Evolutionary conservation across 192 early-diverging fungal species (phyloP).

Genomic region (Rhizophagus prolifer): DNA sequence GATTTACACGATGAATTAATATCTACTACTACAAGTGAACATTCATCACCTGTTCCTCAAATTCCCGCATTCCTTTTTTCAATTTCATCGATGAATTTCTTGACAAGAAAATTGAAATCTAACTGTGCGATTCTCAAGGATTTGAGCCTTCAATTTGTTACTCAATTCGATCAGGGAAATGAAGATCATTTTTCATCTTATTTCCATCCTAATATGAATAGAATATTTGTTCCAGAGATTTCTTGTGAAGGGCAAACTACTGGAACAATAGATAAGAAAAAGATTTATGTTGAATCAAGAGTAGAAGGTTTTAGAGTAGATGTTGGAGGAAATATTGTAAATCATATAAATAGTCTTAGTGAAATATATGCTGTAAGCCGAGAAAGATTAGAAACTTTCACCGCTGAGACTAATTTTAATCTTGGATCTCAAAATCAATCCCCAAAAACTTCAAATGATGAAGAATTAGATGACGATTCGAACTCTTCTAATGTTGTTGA

Average conservation of each 20-base stretch:
- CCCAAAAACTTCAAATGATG: neutral
- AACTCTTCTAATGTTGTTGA: conserved; percentile 33
- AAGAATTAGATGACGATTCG: neutral
- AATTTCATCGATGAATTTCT: conserved; percentile 54
- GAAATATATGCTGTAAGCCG: conserved; percentile 63
- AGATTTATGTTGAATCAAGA: conserved; percentile 52
- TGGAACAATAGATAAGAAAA: conserved; percentile 39
- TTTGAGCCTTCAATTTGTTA: conserved; percentile 69
- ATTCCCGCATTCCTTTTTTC: conserved; percentile 65
- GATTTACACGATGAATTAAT: conserved; percentile 42
- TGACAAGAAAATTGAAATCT: conserved; percentile 58
- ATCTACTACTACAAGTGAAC: neutral
- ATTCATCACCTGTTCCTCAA: conserved; percentile 35
- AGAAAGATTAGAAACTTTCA: conserved; percentile 54
- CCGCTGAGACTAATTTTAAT: conserved; percentile 38
- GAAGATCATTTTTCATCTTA: conserved; percentile 56
- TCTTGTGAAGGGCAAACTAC: conserved; percentile 48
- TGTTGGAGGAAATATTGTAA: conserved; percentile 63
- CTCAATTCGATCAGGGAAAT: conserved; percentile 58
- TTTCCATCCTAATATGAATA: conserved; percentile 56
- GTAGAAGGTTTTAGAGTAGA: conserved; percentile 75
- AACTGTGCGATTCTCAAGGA: conserved; percentile 55
- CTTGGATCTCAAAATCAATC: conserved; percentile 8
- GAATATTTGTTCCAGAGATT: conserved; percentile 52
- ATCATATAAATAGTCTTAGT: conserved; percentile 61